Base-by-base conservation (phyloP, 345 rosid species). In the Populus davidiana region DNA sequence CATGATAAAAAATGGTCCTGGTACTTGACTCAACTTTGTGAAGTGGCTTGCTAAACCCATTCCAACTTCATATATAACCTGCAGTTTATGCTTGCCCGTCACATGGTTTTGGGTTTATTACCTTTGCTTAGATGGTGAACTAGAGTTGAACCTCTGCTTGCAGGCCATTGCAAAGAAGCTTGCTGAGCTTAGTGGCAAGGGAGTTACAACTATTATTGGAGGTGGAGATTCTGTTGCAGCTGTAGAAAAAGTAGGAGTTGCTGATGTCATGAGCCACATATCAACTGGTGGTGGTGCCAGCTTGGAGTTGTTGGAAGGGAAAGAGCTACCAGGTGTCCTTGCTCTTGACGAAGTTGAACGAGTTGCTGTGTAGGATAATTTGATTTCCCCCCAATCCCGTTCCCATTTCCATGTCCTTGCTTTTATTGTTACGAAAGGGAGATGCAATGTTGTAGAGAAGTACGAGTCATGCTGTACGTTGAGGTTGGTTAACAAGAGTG, bases 131-230 rank as follows among this genome's bases (percentile, higher is more conserved):
- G 27, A 64, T 65, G 76, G 10, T 78, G 71, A 79, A 17, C 59
- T 69, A 56, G 31, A 56, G 31, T 63, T 62, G 49, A 33, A n/a
- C 44, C 43, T 73, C 59, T 77, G 62, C 8, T 71, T 77, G 74
- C 89, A 94, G 98, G 81, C 98, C 25, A 47, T 94, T 52, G 98
- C 98, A 67, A 94, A 90, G 92, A 91, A 94, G 91, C 94, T 94
- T 56, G 97, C 97, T 1, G 97, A 89, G 31, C 88, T 92, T 12
- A 92, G 97, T 47, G 86, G 89, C 79, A 87, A 88, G 87, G 94
- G 92, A 47, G 97, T 91, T 39, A 91, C 97, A 16, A 92, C 97
- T 54, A 91, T 92, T 76, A 92, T 92, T 38, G 94, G 97, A 73
- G 97, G 97, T 64, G 97, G 97, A 75, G 97, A 92, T 84, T 92